Percentiles rank a stretch among this genome's conserved stretches.
Evolutionary conservation across 768 basidiomycete species (phyloP).

Genomic region (Macrolepiota albuminosa): DNA sequence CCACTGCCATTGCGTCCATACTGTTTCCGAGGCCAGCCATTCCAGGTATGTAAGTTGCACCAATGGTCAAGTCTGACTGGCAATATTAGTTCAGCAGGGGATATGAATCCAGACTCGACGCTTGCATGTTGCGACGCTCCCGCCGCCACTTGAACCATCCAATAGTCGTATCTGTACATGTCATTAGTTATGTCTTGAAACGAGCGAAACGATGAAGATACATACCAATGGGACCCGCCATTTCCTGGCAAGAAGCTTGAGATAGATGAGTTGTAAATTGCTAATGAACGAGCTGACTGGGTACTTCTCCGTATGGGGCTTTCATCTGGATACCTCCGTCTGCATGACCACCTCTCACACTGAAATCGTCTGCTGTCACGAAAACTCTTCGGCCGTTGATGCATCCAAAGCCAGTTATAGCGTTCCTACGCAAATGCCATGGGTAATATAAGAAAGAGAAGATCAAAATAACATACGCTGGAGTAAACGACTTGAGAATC

Average conservation of each 20-base stretch:
- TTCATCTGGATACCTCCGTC: constrained; percentile 36
- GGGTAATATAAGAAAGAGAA: neutral
- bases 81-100: neutral
- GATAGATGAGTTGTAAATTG: neutral
- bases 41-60: constrained; percentile 34
- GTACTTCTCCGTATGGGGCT: constrained; percentile 36
- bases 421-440: constrained; percentile 21
- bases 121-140: constrained; percentile 35
- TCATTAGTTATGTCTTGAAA: neutral
- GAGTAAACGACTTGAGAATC: constrained; percentile 26
- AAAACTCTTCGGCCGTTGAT: constrained; percentile 31
- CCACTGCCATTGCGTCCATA: constrained; percentile 32
- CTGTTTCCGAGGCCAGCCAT: constrained; percentile 30
- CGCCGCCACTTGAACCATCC: constrained; percentile 39
- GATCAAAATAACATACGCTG: constrained; percentile 25
- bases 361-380: constrained; percentile 37
- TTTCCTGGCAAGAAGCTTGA: constrained; percentile 28
- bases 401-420: constrained; percentile 33
- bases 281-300: neutral
- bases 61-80: constrained; percentile 26
- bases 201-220: neutral
- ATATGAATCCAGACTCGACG: neutral
- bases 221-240: constrained; percentile 31
- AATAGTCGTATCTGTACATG: constrained; percentile 29
- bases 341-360: constrained; percentile 38